Evolutionary conservation across 441 rosid genomes (phyloP).

Genomic region (Manihot esculenta): DNA sequence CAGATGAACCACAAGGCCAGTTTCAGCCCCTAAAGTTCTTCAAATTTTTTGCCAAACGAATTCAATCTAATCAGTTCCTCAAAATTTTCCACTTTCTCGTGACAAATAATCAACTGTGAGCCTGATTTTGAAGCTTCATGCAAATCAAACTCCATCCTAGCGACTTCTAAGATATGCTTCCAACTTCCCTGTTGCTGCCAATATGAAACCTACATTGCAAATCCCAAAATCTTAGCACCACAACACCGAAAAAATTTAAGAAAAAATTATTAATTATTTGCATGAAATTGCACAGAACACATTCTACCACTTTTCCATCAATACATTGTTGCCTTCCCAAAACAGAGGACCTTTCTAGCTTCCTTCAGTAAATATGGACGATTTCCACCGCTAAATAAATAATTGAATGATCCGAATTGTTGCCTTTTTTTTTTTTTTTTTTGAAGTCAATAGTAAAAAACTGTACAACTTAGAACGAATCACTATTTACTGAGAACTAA

Average conservation of each 20-base stretch:
- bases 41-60: neutral
- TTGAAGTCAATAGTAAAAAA: too few species aligned
- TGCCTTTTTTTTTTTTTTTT: neutral
- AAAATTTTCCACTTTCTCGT: neutral
- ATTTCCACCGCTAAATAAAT: neutral
- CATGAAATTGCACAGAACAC: neutral
- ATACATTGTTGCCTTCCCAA: neutral
- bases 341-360: neutral
- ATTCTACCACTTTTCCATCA: neutral
- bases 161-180: conserved; percentile 46
- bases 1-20: conserved; percentile 5
- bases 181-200: conserved; percentile 76
- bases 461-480: neutral
- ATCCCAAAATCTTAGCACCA: neutral
- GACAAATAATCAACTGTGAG: conserved; percentile 16
- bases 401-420: neutral
- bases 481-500: neutral
- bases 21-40: neutral
- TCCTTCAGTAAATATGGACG: neutral
- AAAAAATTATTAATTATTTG: neutral
- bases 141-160: conserved; percentile 51
- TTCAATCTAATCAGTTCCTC: neutral
- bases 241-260: neutral
- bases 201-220: conserved; percentile 59
- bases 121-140: conserved; percentile 7